Conservation (phyloP, 805 yeast species). For the Yamadazyma endophytica region DNA sequence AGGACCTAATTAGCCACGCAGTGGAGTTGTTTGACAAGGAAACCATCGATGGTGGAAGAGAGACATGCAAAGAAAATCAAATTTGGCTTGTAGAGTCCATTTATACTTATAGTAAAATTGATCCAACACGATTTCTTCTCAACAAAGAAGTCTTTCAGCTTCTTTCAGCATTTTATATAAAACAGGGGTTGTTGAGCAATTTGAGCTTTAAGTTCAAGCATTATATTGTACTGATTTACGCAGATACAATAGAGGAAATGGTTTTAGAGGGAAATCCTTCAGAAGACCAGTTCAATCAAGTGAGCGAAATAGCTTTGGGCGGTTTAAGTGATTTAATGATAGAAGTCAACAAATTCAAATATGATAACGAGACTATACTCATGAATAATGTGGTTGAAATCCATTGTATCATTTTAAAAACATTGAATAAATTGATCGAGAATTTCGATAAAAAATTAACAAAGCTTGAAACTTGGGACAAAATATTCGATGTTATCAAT, state of each 20-base stretch:
- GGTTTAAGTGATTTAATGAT: slow-evolving; percentile 31
- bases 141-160: slow-evolving; percentile 26
- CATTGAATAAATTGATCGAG: slow-evolving; percentile 70
- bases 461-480: slow-evolving; percentile 62
- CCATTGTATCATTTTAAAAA: slow-evolving; percentile 55
- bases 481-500: slow-evolving; percentile 58
- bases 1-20: slow-evolving; percentile 39
- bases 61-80: slow-evolving; percentile 6
- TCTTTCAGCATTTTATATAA: no score
- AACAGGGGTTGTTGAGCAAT: no score
- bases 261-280: slow-evolving; percentile 31
- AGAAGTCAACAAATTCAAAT: slow-evolving; percentile 3
- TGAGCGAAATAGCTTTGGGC: slow-evolving; percentile 27
- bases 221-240: slow-evolving; percentile 48
- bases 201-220: slow-evolving; percentile 42
- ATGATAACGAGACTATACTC: slow-evolving; percentile 33
- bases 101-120: slow-evolving; percentile 53
- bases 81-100: slow-evolving; percentile 14
- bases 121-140: slow-evolving; percentile 48
- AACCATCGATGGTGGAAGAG: not conserved
- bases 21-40: slow-evolving; percentile 34
- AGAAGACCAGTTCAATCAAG: slow-evolving; percentile 2
- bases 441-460: slow-evolving; percentile 59
- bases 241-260: slow-evolving; percentile 40
- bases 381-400: slow-evolving; percentile 65